Base-by-base conservation (phyloP, 306 rosid genomes). In the Acacia acuminata region DNA sequence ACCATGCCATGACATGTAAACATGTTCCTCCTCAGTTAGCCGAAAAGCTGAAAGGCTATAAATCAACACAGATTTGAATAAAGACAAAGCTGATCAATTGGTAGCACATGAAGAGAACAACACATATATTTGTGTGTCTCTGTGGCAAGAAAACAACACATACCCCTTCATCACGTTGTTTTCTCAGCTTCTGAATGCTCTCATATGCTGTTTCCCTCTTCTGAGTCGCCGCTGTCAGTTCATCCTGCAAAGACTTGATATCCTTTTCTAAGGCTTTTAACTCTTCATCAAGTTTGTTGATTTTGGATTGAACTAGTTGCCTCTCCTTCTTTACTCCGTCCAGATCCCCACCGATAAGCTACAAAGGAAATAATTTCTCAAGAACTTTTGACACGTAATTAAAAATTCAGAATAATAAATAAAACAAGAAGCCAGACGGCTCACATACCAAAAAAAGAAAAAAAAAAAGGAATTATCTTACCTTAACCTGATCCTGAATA, bases 401-500 rank as follows among this genome's bases (percentile, higher is more conserved):
- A 71, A 50, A 50, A n/a, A 55, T 65, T 64, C 67, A 30, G 40
- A 64, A 79, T 44, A 72, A 15, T 36, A 2, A 22, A 11, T 22
- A 64, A 71, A 81, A 64, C 58, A 53, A 42, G 74, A 80, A 75
- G 73, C 77, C 78, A 55, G 15, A 51, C 56, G 64, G 66, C 66
- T n/a, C 47, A 64, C 83, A 60, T 25, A 60, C 81, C 51, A n/a
- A 60, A 12, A 82, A 71, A 3, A n/a, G n/a, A 0, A 42, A 77
- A 65, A 79, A 65, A 15, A 82, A 73, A 10, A 17, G 42, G 72
- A 77, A 78, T 63, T 80, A 40, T 72, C 90, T 84, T 83, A 94
- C 98, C 86, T 96, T 92, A 86, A 92, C 98, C 82, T 92, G 97
- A 79, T 87, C 99, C 77, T 92, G 94, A 83, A 96, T 89, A 77